phyloP scores from a whole-genome alignment of 139 green algal species.

The Axilococcus clingmanii region DNA sequence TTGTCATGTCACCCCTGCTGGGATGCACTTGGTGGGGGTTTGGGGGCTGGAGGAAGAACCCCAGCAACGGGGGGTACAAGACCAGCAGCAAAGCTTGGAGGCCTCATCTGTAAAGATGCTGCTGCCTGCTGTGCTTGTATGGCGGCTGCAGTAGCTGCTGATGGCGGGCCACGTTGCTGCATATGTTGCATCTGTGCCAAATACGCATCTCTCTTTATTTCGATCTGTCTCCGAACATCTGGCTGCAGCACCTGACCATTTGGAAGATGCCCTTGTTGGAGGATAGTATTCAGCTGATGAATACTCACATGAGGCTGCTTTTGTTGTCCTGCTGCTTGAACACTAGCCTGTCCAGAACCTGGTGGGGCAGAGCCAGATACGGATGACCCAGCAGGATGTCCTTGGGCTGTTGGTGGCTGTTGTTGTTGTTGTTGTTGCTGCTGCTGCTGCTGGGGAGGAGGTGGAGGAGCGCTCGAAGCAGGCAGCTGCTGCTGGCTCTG shows the following conservation, averaged over 20 bases:
- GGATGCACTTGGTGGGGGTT: too few relatives aligned
- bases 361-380: neutral
- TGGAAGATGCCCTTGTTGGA: slow-evolving; percentile 19
- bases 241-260: slow-evolving; percentile 15
- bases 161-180: neutral
- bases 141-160: slow-evolving; percentile 13
- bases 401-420: slow-evolving; percentile 1
- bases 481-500: neutral
- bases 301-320: slow-evolving; percentile 13
- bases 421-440: slow-evolving; percentile 9
- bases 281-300: slow-evolving; percentile 24
- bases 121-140: slow-evolving; percentile 19
- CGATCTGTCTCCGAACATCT: slow-evolving; percentile 16
- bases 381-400: neutral
- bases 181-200: slow-evolving; percentile 10
- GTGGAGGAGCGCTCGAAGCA: neutral
- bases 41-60: too few relatives aligned
- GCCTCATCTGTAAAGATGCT: too few relatives aligned
- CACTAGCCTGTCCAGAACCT: neutral
- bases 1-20: too few relatives aligned
- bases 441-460: slow-evolving; percentile 10
- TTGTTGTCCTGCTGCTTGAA: neutral
- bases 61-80: too few relatives aligned
- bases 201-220: slow-evolving; percentile 16
- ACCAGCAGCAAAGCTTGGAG: too few relatives aligned